Evolutionary conservation across 1,284 basidiomycete species (phyloP), one percentile per base, ranked within the genome.

Genomic region (Boletus sp.): DNA sequence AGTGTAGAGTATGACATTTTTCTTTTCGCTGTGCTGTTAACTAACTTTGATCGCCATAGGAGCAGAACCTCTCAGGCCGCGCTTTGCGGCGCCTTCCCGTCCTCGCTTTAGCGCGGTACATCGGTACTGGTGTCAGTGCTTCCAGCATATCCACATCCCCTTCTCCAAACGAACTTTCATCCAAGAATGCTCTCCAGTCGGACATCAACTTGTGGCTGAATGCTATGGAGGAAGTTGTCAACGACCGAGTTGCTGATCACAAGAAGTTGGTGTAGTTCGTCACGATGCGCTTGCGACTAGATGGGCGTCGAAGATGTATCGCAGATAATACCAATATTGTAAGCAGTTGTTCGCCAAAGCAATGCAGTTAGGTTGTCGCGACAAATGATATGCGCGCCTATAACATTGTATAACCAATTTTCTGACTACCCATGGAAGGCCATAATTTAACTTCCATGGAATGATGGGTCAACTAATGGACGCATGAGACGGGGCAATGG

Each of bases 31-130:
- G 17, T 48, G 30, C 8, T 30, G 27, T 30, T 43, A 19, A 16
- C 41, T 10, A 49, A 54, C 33, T 20, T 10, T 41, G 3, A 27
- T 35, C 5, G 49, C 46, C 17, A 33, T 27, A 81, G 81, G 66
- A 70, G 26, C 77, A 90, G 65, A 81, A 81, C n/a, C 80, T 95
- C 72, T 96, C 94, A 8, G 94, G 95, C 14, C 82, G 94, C 39
- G 85, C 91, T 3, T 75, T 99, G 7, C 81, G 95, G 12, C 81
- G 92, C 8, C 74, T 99, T 16, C 95, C 95, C 1, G 89, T 98
- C 23, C 77, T 99, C 26, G 92, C 94, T 1, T 84, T 96, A 50
- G 89, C 94, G 2, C 77, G 82, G 3, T 85, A 93, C 62, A 83
- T 94, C 42, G 80, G 81, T 14, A 68, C 74, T 14, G 75, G 78